Conservation (phyloP, 257 asterid species). For the Solanum pennellii region DNA sequence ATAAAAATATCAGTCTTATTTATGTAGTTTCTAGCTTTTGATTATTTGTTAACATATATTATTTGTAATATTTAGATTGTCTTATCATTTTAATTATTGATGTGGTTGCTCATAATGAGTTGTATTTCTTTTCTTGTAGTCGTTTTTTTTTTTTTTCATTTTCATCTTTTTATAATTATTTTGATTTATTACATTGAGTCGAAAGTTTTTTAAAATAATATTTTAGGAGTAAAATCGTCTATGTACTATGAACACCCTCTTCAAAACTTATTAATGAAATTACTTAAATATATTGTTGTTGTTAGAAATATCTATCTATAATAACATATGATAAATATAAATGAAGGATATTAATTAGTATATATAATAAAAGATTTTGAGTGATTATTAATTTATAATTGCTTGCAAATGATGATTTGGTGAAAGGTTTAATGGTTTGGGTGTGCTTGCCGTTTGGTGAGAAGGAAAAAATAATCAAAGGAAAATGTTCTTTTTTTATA, state of each 20-base stretch:
- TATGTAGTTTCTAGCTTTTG: background rate
- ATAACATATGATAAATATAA: background rate
- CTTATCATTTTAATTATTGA: background rate
- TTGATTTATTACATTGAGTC: background rate
- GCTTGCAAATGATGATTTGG: background rate
- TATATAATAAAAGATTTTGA: background rate
- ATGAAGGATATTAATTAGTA: background rate
- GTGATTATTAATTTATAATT: background rate
- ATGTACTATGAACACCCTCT: background rate
- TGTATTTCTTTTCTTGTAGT: background rate
- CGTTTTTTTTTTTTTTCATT: background rate
- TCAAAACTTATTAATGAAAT: no score
- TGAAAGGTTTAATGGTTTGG: background rate
- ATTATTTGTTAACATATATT: background rate
- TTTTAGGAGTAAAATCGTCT: background rate
- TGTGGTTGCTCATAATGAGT: background rate
- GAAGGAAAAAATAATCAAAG: background rate
- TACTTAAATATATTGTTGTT: no score
- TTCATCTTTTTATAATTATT: background rate
- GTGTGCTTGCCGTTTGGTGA: background rate
- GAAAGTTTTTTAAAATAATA: background rate
- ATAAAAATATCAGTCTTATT: background rate
- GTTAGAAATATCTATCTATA: background rate
- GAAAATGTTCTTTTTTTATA: background rate
- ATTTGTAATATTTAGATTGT: background rate